Evolutionary conservation across 78 protist species (phyloP).

Genomic region (Dictyostelium brefeldianum): DNA sequence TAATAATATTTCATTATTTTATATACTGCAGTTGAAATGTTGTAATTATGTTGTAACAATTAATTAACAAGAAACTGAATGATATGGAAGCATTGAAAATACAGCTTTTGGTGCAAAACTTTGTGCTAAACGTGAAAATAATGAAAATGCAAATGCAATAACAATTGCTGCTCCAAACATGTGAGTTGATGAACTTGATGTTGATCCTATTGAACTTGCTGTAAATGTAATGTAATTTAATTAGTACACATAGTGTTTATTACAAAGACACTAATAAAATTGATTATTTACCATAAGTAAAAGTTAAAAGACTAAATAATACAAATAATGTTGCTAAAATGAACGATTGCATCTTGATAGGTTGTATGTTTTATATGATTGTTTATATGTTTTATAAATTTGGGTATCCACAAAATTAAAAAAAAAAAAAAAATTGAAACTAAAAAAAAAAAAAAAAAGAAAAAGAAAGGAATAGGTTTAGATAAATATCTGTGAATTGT

Average conservation of each 20-base stretch:
- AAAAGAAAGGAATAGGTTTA: no score
- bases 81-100: conserved; percentile 59
- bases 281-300: not conserved
- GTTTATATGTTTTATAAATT: not conserved
- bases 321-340: not conserved
- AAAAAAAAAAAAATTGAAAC: not conserved
- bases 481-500: no score
- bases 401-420: not conserved
- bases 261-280: no score
- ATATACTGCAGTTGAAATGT: no score
- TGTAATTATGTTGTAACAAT: no score
- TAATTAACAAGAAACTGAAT: conserved; percentile 67
- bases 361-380: no score
- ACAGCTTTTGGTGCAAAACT: conserved; percentile 46
- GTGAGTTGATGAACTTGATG: not conserved
- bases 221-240: no score
- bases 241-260: no score
- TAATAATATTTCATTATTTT: no score
- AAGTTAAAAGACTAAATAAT: not conserved
- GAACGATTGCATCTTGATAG: not conserved
- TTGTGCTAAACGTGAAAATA: conserved; percentile 11
- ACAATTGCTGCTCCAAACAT: not conserved
- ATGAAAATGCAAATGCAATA: not conserved
- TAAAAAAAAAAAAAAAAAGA: no score
- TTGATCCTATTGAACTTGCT: not conserved